Conservation (phyloP, 169 alveolate species). For the Cryptosporidium felis region DNA sequence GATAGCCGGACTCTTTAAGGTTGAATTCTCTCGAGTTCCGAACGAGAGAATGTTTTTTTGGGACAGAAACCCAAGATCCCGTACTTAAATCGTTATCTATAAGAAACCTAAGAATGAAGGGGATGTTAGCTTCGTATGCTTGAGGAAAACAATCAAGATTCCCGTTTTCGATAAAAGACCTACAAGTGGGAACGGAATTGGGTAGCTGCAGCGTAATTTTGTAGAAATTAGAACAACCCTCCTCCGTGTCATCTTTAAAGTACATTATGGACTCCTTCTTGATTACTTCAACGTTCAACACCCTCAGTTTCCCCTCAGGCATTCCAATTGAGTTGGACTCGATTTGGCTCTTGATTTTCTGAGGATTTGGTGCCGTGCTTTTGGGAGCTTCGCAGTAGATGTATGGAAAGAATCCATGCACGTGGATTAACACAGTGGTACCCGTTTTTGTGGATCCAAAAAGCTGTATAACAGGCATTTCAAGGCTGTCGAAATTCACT, state of each 20-base stretch:
- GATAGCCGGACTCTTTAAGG: neutral
- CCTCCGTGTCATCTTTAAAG: constrained; percentile 75
- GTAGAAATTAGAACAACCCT: constrained; percentile 75
- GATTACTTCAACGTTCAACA: constrained; percentile 75
- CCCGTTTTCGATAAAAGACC: constrained; percentile 83
- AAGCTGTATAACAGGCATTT: constrained; percentile 39
- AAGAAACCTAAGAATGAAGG: constrained; percentile 95
- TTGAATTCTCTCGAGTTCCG: constrained; percentile 14
- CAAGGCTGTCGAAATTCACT: neutral
- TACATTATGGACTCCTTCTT: constrained; percentile 80
- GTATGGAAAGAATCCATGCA: constrained; percentile 65
- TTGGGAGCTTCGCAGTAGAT: constrained; percentile 40
- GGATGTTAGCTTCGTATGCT: constrained; percentile 94
- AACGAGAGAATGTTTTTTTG: constrained; percentile 73
- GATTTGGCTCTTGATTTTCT: constrained; percentile 4
- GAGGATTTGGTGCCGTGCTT: neutral
- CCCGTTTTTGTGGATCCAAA: constrained; percentile 48
- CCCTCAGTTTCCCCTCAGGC: constrained; percentile 30
- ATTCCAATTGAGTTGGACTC: neutral
- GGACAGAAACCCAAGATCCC: constrained; percentile 93
- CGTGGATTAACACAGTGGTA: constrained; percentile 5
- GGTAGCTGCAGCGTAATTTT: constrained; percentile 85
- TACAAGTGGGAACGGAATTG: constrained; percentile 82
- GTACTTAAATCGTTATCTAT: constrained; percentile 94
- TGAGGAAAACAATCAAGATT: constrained; percentile 72